Conservation (phyloP, 805 yeast species). For the Starmerella sirachaensis region DNA sequence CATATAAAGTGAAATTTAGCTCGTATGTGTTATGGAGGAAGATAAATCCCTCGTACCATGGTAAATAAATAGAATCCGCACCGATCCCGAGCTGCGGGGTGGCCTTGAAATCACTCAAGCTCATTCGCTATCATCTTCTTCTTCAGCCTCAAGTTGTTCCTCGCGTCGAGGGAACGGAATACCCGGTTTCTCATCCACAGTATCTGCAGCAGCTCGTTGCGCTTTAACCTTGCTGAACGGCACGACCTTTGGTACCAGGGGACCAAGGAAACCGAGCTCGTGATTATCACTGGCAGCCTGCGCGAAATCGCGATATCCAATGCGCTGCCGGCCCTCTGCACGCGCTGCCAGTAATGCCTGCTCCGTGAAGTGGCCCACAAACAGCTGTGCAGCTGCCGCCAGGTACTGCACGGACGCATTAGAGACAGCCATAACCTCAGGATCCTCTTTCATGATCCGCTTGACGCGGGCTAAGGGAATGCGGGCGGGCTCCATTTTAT, state of each 20-base stretch:
- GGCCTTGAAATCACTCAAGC: neutral
- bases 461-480: slow-evolving; percentile 61
- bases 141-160: slow-evolving; percentile 18
- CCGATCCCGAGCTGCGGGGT: too few species aligned
- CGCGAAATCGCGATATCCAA: slow-evolving; percentile 61
- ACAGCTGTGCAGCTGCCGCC: slow-evolving; percentile 68
- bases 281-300: slow-evolving; percentile 49
- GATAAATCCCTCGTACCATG: too few species aligned
- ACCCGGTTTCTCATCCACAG: slow-evolving; percentile 9
- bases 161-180: slow-evolving; percentile 19
- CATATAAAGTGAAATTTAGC: too few species aligned
- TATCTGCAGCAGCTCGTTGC: slow-evolving; percentile 12
- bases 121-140: slow-evolving; percentile 15
- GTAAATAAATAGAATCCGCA: too few species aligned
- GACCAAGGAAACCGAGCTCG: slow-evolving; percentile 49
- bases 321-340: slow-evolving; percentile 52
- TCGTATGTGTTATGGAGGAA: too few species aligned
- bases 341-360: slow-evolving; percentile 58
- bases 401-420: slow-evolving; percentile 62
- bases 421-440: slow-evolving; percentile 55
- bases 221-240: slow-evolving; percentile 17
- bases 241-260: slow-evolving; percentile 44
- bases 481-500: slow-evolving; percentile 17
- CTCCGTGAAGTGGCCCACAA: slow-evolving; percentile 56
- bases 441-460: slow-evolving; percentile 62